Base-by-base conservation (phyloP, 192 early-diverging fungal species). In the Geosiphon pyriformis region DNA sequence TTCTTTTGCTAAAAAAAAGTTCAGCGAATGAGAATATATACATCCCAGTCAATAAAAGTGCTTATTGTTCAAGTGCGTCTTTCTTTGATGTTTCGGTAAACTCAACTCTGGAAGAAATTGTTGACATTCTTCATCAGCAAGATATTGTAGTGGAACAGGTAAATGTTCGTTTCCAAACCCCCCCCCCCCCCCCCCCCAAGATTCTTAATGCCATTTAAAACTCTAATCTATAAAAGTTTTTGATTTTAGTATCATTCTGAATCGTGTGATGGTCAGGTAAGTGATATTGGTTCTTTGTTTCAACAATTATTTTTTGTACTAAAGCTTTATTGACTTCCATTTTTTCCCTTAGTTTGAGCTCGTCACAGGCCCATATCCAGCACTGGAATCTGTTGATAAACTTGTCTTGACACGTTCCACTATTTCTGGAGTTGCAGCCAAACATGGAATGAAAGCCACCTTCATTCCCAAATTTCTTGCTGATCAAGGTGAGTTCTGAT, bases 231-330 rank as follows among this genome's bases (percentile, higher is more conserved):
- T n/a, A n/a, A n/a, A n/a, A n/a, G n/a, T n/a, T n/a, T n/a, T n/a
- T n/a, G n/a, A n/a, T n/a, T 42, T 42, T 42, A 42, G 32, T 64
- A 31, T 52, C 61, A 64, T 52, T 23, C 61, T 23, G 49, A 64
- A 11, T 17, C 42, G 0, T 12, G 30, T 48, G 4, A 26, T 12
- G 61, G 61, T 0, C 48, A 64, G 37, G 37, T 42, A 10, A 15
- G 37, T 42, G n/a, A n/a, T n/a, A n/a, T n/a, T n/a, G n/a, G n/a
- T n/a, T n/a, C n/a, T n/a, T n/a, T n/a, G n/a, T n/a, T n/a, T n/a
- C n/a, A n/a, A n/a, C n/a, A 42, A 42, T 15, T 15, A 42, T 42
- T 10, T 42, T 10, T 6, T 42, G 37, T 10, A 42, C 15, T 42
- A 42, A 42, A 42, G 37, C 6, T 42, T 42, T 42, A 10, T 42